A percentile compares a stretch with the other conserved stretches of the same genome.
These are phyloP conservation scores for Cystobasidiaceae sp. DNA, from an alignment of 1,284 basidiomycete species.

Conservation along the genomic window DNA sequence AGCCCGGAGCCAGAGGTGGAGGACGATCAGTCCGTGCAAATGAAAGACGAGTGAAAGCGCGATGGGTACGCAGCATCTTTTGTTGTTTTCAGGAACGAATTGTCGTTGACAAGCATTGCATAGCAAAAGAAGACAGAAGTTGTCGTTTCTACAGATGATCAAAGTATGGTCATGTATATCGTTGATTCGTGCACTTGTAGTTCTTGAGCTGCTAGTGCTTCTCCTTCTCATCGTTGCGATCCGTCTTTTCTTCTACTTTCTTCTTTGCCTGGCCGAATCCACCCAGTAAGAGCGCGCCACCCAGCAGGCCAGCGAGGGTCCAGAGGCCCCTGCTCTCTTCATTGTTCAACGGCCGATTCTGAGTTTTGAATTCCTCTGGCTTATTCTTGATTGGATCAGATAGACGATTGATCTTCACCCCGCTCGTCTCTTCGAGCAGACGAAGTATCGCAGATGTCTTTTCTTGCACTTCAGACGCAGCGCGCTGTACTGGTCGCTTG, in stretches of 20 bases:
- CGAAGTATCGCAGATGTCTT: background rate
- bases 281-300: conserved; percentile 41
- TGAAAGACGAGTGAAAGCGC: no score
- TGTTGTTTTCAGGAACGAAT: no score
- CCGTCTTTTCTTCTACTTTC: background rate
- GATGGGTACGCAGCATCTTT: no score
- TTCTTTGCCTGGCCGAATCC: conserved; percentile 35
- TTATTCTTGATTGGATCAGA: conserved; percentile 3
- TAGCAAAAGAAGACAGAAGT: background rate
- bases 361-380: conserved; percentile 20
- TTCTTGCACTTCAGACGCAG: background rate
- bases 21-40: no score
- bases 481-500: background rate
- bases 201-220: background rate
- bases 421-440: conserved; percentile 10
- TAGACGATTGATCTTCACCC: conserved; percentile 14
- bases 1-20: background rate
- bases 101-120: no score
- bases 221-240: no score
- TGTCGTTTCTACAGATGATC: no score
- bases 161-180: no score
- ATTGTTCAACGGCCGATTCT: conserved; percentile 40
- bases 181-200: background rate
- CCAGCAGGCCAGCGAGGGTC: conserved; percentile 42
- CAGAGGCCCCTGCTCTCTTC: conserved; percentile 42